phyloP scores from a whole-genome alignment of 306 rosid genomes.

The Vigna unguiculata region DNA sequence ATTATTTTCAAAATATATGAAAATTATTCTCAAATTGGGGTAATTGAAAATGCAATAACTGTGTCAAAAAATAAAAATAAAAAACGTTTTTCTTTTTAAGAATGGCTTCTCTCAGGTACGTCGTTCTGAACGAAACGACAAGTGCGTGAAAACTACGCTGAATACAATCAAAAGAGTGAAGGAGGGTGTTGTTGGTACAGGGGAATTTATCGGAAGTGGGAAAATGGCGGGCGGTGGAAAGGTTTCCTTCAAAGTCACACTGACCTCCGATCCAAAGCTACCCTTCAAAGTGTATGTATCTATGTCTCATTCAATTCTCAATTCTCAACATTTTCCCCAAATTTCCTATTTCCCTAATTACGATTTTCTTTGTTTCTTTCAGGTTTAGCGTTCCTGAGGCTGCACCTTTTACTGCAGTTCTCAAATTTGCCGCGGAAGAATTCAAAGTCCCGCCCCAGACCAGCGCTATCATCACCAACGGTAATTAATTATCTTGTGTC shows the following conservation, averaged over 20 bases:
- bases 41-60: neutral
- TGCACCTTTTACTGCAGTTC: conserved; percentile 97
- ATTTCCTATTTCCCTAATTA: conserved; percentile 29
- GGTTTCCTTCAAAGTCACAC: conserved; percentile 97
- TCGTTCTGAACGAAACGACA: conserved; percentile 13
- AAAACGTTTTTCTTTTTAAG: neutral
- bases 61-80: neutral
- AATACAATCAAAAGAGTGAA: neutral
- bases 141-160: conserved; percentile 6
- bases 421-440: conserved; percentile 96
- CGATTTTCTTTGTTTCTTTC: conserved; percentile 22
- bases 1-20: no score
- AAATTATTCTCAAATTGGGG: neutral
- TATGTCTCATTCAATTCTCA: neutral
- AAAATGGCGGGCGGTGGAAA: conserved; percentile 91
- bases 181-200: neutral
- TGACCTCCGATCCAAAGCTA: conserved; percentile 97
- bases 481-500: conserved; percentile 41
- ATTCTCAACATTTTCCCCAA: neutral
- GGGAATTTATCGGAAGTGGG: neutral
- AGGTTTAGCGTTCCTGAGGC: conserved; percentile 99
- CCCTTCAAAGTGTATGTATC: conserved; percentile 89
- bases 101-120: neutral
- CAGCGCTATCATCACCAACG: conserved; percentile 98
- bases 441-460: conserved; percentile 99